A percentile compares a stretch with the other conserved stretches of the same genome.
Conservation (phyloP, 495 filamentous ascomycete species). For the Penicillium goetzii region DNA sequence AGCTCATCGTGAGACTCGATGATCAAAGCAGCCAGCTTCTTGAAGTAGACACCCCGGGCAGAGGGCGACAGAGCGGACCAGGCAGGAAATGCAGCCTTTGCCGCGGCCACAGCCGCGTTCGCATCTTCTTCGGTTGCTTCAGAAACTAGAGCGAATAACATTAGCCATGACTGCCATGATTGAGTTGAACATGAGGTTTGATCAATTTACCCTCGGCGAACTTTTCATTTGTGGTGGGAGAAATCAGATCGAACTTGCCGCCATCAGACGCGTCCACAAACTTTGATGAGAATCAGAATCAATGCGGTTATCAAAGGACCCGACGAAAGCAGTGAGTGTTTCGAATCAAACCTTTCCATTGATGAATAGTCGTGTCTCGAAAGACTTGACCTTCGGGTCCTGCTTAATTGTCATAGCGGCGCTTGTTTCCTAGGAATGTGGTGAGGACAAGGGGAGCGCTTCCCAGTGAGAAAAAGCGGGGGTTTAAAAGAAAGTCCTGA, state of each 20-base stretch:
- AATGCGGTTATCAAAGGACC: neutral
- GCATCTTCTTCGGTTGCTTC: conserved; percentile 56
- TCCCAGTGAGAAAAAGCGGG: neutral
- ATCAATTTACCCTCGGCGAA: conserved; percentile 16
- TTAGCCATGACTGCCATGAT: neutral
- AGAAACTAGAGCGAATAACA: conserved; percentile 29
- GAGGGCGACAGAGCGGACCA: conserved; percentile 55
- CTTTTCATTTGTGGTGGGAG: conserved; percentile 24
- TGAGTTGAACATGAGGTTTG: neutral
- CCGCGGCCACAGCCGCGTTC: conserved; percentile 61
- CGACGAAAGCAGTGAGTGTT: no score
- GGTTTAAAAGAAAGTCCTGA: neutral
- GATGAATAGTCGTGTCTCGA: conserved; percentile 28
- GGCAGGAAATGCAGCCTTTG: conserved; percentile 60
- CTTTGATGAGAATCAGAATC: conserved; percentile 8
- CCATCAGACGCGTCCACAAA: conserved; percentile 31
- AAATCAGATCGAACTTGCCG: conserved; percentile 21
- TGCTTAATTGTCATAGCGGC: conserved; percentile 13
- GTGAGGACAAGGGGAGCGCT: neutral
- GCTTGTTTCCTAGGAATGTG: neutral
- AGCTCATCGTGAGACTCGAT: conserved; percentile 51
- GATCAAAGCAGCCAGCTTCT: conserved; percentile 57
- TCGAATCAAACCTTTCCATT: conserved; percentile 23
- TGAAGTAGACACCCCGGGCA: conserved; percentile 47
- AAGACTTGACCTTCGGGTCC: conserved; percentile 20